A percentile compares a stretch with the other conserved stretches of the same genome.
Conservation (phyloP, 2,329 filamentous ascomycete species). For the Podosphaera fusca region DNA sequence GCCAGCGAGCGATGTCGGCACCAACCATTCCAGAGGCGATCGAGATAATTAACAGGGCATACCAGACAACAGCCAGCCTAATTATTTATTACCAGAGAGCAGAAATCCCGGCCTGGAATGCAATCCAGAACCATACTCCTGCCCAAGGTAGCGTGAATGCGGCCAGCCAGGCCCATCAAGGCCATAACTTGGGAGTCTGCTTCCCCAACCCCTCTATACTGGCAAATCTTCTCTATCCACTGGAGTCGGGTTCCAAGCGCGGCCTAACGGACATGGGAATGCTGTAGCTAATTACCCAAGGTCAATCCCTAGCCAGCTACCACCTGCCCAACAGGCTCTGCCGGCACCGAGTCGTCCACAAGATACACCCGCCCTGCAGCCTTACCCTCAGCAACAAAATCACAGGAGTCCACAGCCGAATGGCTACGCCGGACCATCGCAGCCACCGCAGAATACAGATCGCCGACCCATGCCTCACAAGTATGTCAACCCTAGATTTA, state of each 20-base stretch:
- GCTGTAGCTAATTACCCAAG: not conserved
- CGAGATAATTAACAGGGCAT: not conserved
- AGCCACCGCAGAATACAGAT: not conserved
- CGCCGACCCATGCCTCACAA: not conserved
- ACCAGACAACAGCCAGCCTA: not conserved
- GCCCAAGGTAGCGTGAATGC: not conserved
- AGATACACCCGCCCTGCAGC: too few species aligned
- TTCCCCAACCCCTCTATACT: not conserved
- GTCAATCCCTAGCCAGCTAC: not conserved
- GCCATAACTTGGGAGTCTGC: not conserved
- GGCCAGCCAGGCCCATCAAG: not conserved
- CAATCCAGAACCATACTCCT: not conserved
- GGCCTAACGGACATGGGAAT: not conserved
- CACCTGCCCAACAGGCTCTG: not conserved
- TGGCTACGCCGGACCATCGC: not conserved
- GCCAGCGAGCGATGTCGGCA: not conserved
- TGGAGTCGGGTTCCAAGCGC: not conserved
- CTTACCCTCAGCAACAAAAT: too few species aligned
- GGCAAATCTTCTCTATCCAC: not conserved
- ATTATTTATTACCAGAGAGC: not conserved
- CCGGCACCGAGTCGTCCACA: too few species aligned
- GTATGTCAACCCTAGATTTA: not conserved
- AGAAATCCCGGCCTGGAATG: not conserved
- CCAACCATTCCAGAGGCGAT: not conserved
- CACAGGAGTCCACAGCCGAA: not conserved